These are phyloP conservation scores for Apophysomyces ossiformis DNA, from an alignment of 371 early-diverging fungal species.

Conservation along the genomic window DNA sequence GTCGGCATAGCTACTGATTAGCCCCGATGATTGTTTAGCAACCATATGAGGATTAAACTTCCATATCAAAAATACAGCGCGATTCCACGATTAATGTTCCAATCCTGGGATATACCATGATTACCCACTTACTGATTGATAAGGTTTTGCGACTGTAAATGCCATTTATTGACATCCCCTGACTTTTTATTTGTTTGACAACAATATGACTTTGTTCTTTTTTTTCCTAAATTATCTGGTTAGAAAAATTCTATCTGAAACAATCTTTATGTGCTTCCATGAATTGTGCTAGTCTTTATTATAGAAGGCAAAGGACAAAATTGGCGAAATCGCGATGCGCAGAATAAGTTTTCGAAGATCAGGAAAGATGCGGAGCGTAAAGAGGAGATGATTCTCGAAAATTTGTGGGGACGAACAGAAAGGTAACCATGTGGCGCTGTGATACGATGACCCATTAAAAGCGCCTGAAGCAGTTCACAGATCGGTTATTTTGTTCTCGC, in stretches of 20 bases:
- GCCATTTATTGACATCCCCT: too few relatives aligned
- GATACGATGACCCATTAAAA: background rate
- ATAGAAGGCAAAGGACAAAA: too few relatives aligned
- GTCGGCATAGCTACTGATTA: background rate
- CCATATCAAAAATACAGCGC: constrained; percentile 2
- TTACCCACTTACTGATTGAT: too few relatives aligned
- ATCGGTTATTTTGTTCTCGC: constrained; percentile 3
- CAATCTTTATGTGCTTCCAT: too few relatives aligned
- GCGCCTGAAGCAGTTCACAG: background rate
- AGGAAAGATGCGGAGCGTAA: constrained; percentile 5
- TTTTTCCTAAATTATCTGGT: too few relatives aligned
- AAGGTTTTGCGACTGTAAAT: too few relatives aligned
- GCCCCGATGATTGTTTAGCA: constrained; percentile 7
- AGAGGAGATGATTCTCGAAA: background rate
- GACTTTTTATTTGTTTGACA: too few relatives aligned
- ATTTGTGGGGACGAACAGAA: constrained; percentile 3
- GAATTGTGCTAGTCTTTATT: too few relatives aligned
- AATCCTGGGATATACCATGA: too few relatives aligned
- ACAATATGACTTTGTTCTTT: too few relatives aligned
- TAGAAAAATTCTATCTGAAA: too few relatives aligned
- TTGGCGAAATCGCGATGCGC: background rate
- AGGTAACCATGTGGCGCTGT: background rate
- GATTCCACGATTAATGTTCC: too few relatives aligned
- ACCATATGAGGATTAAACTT: constrained; percentile 6
- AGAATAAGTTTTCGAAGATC: background rate